These are phyloP conservation scores for Allium sativum DNA, from an alignment of 106 monocot species.

Conservation along the genomic window DNA sequence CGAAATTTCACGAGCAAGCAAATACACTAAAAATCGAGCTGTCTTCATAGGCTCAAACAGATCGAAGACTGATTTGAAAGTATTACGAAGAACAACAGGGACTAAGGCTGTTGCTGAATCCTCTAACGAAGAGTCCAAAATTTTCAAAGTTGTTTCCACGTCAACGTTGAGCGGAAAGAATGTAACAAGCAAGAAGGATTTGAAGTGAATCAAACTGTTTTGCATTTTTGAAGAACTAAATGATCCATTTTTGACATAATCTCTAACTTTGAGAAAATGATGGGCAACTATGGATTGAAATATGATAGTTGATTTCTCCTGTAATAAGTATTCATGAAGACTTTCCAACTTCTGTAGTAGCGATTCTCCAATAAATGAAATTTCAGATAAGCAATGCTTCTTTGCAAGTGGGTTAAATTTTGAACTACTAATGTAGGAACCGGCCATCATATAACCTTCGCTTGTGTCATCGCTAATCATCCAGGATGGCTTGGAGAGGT, in stretches of 20 bases:
- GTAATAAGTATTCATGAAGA: background rate
- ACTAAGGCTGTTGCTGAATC: background rate
- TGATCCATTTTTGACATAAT: background rate
- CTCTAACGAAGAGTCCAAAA: background rate
- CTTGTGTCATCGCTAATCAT: background rate
- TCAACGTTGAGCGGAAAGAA: background rate
- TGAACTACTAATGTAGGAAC: background rate
- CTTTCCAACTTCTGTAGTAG: constrained; percentile 7
- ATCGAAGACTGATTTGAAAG: background rate
- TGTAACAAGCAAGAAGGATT: background rate
- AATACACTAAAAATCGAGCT: background rate
- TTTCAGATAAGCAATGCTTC: background rate
- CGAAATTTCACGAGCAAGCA: background rate
- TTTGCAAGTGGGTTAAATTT: background rate
- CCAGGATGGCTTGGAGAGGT: background rate
- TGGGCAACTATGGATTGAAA: background rate
- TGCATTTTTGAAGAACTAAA: background rate
- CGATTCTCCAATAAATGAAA: background rate
- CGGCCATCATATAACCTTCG: background rate
- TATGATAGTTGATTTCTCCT: background rate
- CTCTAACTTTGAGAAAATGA: background rate
- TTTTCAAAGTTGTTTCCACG: background rate
- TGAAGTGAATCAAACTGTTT: background rate
- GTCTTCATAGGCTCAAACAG: constrained; percentile 1
- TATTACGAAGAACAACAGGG: background rate